A percentile compares a stretch with the other conserved stretches of the same genome.
phyloP scores from a whole-genome alignment of 2,329 filamentous ascomycete genomes.

The Ramichloridium luteum region DNA sequence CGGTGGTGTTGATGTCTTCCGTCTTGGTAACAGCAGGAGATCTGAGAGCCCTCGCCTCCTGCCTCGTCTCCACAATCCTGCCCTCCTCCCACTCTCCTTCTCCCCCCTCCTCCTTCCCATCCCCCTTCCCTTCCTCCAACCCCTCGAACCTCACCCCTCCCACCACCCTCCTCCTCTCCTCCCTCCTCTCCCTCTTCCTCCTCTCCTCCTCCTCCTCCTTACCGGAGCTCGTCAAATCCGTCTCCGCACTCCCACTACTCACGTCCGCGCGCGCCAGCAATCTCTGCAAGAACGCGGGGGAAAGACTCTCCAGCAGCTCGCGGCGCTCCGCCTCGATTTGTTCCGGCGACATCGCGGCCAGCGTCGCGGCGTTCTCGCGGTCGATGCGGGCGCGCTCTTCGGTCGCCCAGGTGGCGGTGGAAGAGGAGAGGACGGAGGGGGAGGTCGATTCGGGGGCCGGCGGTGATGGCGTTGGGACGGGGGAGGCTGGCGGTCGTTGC shows the following conservation, averaged over 20 bases:
- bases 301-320: constrained; percentile 68
- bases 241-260: constrained; percentile 46
- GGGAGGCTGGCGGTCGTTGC: not conserved
- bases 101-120: constrained; percentile 4
- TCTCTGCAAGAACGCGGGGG: constrained; percentile 62
- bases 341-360: constrained; percentile 65
- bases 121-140: not conserved
- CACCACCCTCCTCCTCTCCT: too few species aligned
- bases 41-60: too few species aligned
- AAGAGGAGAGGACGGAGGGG: not conserved
- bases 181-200: too few species aligned
- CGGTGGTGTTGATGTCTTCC: not conserved
- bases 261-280: constrained; percentile 67
- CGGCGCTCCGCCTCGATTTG: constrained; percentile 71
- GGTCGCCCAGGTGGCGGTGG: constrained; percentile 25
- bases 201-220: constrained; percentile 1
- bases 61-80: too few species aligned
- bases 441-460: not conserved
- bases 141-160: not conserved
- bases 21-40: too few species aligned
- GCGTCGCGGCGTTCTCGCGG: constrained; percentile 61
- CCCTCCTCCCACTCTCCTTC: too few species aligned
- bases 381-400: constrained; percentile 64
- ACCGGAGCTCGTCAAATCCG: constrained; percentile 20
- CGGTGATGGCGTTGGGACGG: not conserved